Conservation (phyloP, 371 early-diverging fungal genomes). For the Lichtheimia hyalospora region DNA sequence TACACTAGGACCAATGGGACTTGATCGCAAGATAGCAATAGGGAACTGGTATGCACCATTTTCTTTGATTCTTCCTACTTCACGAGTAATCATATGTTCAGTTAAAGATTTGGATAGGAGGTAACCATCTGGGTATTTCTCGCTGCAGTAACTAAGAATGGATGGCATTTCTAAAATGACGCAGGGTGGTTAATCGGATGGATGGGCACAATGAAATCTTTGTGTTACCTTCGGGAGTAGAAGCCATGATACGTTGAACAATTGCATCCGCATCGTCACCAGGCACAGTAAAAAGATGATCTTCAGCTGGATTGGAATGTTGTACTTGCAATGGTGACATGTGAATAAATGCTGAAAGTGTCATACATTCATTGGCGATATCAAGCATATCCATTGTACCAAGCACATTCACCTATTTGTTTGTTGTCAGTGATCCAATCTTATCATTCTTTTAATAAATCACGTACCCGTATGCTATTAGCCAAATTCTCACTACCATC, state of each 20-base stretch:
- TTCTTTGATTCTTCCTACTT: conserved; percentile 36
- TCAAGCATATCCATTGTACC: conserved; percentile 56
- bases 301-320: conserved; percentile 30
- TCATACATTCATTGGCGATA: conserved; percentile 49
- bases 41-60: conserved; percentile 30
- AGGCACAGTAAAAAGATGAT: conserved; percentile 46
- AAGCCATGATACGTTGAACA: conserved; percentile 18
- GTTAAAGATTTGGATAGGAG: conserved; percentile 57
- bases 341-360: conserved; percentile 48
- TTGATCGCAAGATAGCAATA: conserved; percentile 54
- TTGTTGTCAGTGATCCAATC: neutral
- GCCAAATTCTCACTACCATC: conserved; percentile 45
- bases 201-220: neutral
- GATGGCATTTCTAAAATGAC: conserved; percentile 12
- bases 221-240: conserved; percentile 18
- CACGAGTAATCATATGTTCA: conserved; percentile 52
- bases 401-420: conserved; percentile 44
- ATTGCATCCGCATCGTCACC: conserved; percentile 41
- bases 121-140: conserved; percentile 52
- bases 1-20: conserved; percentile 54
- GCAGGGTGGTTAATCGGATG: too few species aligned
- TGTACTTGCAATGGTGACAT: conserved; percentile 51
- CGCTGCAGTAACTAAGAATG: conserved; percentile 11
- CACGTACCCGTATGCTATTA: conserved; percentile 36
- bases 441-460: conserved; percentile 32